Percentiles rank a stretch among this genome's conserved stretches.
phyloP scores from a whole-genome alignment of 768 basidiomycete genomes.

The Basidioascus undulatus region DNA sequence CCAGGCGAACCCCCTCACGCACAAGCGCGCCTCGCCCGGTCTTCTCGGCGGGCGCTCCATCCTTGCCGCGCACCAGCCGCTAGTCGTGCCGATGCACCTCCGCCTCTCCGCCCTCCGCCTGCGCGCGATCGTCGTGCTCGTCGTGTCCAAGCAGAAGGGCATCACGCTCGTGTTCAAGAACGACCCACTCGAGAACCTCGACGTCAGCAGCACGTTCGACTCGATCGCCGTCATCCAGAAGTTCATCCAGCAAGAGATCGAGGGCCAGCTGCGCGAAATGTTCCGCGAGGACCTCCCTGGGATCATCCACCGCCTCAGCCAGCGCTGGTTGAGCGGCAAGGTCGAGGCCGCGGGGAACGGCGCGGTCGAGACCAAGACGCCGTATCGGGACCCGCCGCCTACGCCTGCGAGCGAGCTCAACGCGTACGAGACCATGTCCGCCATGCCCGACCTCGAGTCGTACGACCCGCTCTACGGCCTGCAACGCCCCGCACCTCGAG shows the following conservation, averaged over 20 bases:
- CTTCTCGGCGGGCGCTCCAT: slow-evolving; percentile 63
- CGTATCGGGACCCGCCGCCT: background rate
- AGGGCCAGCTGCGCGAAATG: slow-evolving; percentile 90
- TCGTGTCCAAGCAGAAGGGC: slow-evolving; percentile 90
- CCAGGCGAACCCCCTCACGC: slow-evolving; percentile 83
- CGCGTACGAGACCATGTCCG: slow-evolving; percentile 7
- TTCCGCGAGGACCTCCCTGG: slow-evolving; percentile 89
- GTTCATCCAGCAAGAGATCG: slow-evolving; percentile 92
- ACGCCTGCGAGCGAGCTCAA: background rate
- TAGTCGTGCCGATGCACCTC: slow-evolving; percentile 93
- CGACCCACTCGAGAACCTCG: slow-evolving; percentile 89
- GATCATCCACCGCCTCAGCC: slow-evolving; percentile 85
- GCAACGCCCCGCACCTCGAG: slow-evolving; percentile 3
- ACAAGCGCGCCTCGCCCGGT: slow-evolving; percentile 74
- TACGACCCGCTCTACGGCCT: slow-evolving; percentile 5
- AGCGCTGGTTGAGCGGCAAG: slow-evolving; percentile 51
- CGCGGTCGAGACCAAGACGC: slow-evolving; percentile 9
- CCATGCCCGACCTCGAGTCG: slow-evolving; percentile 6
- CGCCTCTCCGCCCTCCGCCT: slow-evolving; percentile 87
- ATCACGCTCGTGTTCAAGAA: slow-evolving; percentile 99
- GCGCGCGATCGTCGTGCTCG: slow-evolving; percentile 85
- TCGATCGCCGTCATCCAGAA: slow-evolving; percentile 93
- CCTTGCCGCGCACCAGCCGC: slow-evolving; percentile 79
- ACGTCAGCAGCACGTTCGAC: slow-evolving; percentile 94
- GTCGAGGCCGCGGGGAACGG: slow-evolving; percentile 8